These are phyloP conservation scores for Termitomyces sp. DNA, from an alignment of 1,284 basidiomycete species.

Conservation along the genomic window DNA sequence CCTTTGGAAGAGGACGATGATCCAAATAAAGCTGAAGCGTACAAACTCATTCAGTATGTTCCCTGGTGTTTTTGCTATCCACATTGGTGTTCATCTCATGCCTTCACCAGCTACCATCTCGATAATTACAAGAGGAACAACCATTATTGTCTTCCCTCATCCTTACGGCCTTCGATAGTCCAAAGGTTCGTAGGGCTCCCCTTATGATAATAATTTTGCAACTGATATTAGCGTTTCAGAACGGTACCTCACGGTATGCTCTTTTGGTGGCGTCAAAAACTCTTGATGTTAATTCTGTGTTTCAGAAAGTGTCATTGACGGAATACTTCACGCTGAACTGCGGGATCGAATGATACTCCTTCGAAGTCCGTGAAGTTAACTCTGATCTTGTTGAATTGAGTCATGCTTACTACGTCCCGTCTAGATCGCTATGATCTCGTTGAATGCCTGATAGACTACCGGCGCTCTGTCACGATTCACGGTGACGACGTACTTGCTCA, in stretches of 20 bases:
- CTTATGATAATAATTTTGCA: slow-evolving; percentile 1
- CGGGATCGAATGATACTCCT: slow-evolving; percentile 86
- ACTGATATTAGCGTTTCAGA: slow-evolving; percentile 32
- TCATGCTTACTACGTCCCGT: slow-evolving; percentile 22
- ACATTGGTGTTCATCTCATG: slow-evolving; percentile 5
- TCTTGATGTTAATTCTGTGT: slow-evolving; percentile 7
- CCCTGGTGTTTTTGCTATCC: background rate
- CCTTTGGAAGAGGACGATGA: slow-evolving; percentile 54
- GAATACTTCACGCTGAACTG: slow-evolving; percentile 80
- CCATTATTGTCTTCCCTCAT: slow-evolving; percentile 83
- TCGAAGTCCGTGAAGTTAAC: slow-evolving; percentile 57
- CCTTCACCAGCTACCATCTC: slow-evolving; percentile 64
- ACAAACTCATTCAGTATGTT: slow-evolving; percentile 74
- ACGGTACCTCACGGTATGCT: slow-evolving; percentile 77
- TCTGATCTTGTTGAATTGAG: slow-evolving; percentile 11
- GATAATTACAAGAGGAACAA: slow-evolving; percentile 80
- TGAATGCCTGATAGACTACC: slow-evolving; percentile 70
- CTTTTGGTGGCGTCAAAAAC: background rate
- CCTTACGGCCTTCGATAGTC: slow-evolving; percentile 78
- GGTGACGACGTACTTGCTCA: slow-evolving; percentile 87
- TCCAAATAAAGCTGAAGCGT: slow-evolving; percentile 70
- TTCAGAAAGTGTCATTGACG: slow-evolving; percentile 83
- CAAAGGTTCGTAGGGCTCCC: slow-evolving; percentile 54
- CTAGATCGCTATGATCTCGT: slow-evolving; percentile 73
- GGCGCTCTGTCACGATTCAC: slow-evolving; percentile 65